Conservation (phyloP, 306 rosid genomes). For the Astragalus membranaceus region DNA sequence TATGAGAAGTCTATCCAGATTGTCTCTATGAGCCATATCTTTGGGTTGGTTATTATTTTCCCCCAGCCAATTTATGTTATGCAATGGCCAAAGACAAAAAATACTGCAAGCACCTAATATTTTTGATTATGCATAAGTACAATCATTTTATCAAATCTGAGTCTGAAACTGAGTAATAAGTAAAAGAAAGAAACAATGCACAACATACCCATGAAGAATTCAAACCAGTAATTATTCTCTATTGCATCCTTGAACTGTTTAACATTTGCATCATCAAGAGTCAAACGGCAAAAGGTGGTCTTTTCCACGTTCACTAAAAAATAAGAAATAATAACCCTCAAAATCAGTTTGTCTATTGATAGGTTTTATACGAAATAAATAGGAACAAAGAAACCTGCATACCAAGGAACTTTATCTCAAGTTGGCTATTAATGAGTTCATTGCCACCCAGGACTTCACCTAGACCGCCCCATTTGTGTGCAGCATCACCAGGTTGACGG, state of each 20-base stretch:
- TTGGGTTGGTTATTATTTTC: not conserved
- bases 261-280: constrained; percentile 57
- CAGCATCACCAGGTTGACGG: constrained; percentile 47
- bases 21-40: not conserved
- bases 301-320: constrained; percentile 66
- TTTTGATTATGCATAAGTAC: constrained; percentile 4
- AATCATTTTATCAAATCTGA: not conserved
- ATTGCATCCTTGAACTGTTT: constrained; percentile 92
- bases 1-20: not conserved
- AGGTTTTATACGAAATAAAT: constrained; percentile 7
- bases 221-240: constrained; percentile 90
- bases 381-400: constrained; percentile 22
- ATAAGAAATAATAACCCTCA: not conserved
- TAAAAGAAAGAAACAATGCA: constrained; percentile 8
- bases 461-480: constrained; percentile 99
- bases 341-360: constrained; percentile 6
- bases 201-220: constrained; percentile 93
- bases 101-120: not conserved
- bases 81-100: not conserved
- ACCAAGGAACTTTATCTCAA: constrained; percentile 73
- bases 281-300: constrained; percentile 54
- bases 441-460: constrained; percentile 99
- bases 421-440: constrained; percentile 86
- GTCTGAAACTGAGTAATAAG: not conserved
- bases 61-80: not conserved